phyloP scores from a whole-genome alignment of 441 rosid species.

The Omphalea diandra region DNA sequence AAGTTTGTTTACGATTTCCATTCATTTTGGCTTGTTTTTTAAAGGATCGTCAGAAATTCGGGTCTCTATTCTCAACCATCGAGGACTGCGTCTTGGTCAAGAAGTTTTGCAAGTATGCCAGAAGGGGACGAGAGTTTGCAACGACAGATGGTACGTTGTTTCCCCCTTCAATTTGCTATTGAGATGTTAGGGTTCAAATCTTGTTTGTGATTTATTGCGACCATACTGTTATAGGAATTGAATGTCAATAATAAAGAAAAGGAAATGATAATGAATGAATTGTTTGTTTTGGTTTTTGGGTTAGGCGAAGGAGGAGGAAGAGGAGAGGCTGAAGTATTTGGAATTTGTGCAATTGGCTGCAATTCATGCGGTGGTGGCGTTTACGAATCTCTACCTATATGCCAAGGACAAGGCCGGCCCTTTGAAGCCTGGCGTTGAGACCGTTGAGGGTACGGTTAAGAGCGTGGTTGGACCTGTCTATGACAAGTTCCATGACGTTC shows the following conservation, averaged over 20 bases:
- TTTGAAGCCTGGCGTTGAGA: conserved; percentile 79
- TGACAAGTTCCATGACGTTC: conserved; percentile 69
- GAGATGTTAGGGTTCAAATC: neutral
- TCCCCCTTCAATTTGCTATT: neutral
- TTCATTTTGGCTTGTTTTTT: too few species aligned
- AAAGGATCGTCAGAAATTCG: neutral
- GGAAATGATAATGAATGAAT: too few species aligned
- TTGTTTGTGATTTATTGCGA: too few species aligned
- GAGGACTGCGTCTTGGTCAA: neutral
- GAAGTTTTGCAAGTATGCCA: conserved; percentile 31
- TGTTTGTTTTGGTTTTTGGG: neutral
- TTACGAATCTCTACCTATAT: conserved; percentile 54
- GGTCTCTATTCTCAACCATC: neutral
- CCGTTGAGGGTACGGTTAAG: conserved; percentile 86
- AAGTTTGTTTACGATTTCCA: neutral
- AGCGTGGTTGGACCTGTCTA: conserved; percentile 82
- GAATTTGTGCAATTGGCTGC: conserved; percentile 78
- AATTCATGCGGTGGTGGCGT: conserved; percentile 50
- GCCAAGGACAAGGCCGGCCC: conserved; percentile 92
- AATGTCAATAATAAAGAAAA: too few species aligned
- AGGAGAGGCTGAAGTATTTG: conserved; percentile 67
- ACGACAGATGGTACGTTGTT: conserved; percentile 39
- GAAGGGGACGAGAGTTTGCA: conserved; percentile 35
- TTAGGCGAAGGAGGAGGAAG: conserved; percentile 44
- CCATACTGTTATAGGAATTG: too few species aligned